Conservation (phyloP, 805 yeast genomes). For the Hanseniaspora meyeri region DNA sequence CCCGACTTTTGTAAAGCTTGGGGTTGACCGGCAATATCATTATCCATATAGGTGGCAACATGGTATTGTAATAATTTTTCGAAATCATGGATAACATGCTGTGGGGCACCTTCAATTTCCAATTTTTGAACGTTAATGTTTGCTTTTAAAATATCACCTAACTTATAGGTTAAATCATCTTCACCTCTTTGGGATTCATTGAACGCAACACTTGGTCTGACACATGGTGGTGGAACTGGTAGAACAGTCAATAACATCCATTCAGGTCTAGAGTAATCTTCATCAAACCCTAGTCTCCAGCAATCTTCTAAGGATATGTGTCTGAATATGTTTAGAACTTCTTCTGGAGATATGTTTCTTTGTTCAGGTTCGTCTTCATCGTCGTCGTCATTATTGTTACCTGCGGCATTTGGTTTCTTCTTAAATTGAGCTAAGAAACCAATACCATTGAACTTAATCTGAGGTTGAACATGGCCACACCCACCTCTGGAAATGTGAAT, state of each 20-base stretch:
- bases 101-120: slow-evolving; percentile 98
- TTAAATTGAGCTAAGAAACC: slow-evolving; percentile 99
- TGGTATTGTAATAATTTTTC: slow-evolving; percentile 92
- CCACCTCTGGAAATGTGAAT: slow-evolving; percentile 70
- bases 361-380: slow-evolving; percentile 89
- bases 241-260: slow-evolving; percentile 96
- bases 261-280: slow-evolving; percentile 96
- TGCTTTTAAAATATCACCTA: slow-evolving; percentile 93
- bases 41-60: slow-evolving; percentile 98
- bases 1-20: slow-evolving; percentile 98
- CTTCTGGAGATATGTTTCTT: slow-evolving; percentile 75
- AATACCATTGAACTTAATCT: slow-evolving; percentile 88
- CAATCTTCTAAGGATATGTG: slow-evolving; percentile 83
- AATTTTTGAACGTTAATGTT: slow-evolving; percentile 93
- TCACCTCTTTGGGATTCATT: slow-evolving; percentile 98
- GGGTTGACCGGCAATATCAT: slow-evolving; percentile 98
- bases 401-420: slow-evolving; percentile 27
- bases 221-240: slow-evolving; percentile 99
- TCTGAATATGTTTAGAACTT: slow-evolving; percentile 79
- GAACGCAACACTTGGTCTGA: slow-evolving; percentile 94
- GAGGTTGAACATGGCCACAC: slow-evolving; percentile 94
- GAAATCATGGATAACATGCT: slow-evolving; percentile 92
- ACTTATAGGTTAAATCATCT: slow-evolving; percentile 94
- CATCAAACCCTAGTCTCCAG: slow-evolving; percentile 71
- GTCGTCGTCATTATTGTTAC: slow-evolving; percentile 47